phyloP scores from a whole-genome alignment of 108 stramenopile species.

The Seminavis robusta region DNA sequence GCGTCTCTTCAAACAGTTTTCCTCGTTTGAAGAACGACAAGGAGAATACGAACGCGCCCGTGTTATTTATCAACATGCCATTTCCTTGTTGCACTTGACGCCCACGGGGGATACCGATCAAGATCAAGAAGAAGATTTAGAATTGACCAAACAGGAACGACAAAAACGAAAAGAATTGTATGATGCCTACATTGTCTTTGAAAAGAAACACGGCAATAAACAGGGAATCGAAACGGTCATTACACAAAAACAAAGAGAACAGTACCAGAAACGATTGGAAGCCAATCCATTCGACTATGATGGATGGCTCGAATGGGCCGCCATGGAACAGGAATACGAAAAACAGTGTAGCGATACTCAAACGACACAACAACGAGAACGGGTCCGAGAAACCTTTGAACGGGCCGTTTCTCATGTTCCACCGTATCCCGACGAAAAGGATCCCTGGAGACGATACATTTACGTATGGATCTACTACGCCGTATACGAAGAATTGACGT shows the following conservation, averaged over 20 bases:
- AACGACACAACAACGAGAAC: too few species aligned
- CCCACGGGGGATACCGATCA: slow-evolving; percentile 28
- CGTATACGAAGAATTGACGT: slow-evolving; percentile 89
- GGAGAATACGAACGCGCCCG: slow-evolving; percentile 97
- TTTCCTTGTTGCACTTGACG: slow-evolving; percentile 75
- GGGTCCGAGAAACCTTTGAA: slow-evolving; percentile 92
- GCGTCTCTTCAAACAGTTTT: slow-evolving; percentile 79
- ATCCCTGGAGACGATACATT: slow-evolving; percentile 96
- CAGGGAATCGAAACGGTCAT: slow-evolving; percentile 90
- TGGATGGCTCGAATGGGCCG: slow-evolving; percentile 97
- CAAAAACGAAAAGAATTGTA: slow-evolving; percentile 89
- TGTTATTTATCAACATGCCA: slow-evolving; percentile 95
- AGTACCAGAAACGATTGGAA: slow-evolving; percentile 80
- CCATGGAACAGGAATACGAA: slow-evolving; percentile 75
- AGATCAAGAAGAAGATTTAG: slow-evolving; percentile 46
- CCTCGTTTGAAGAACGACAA: slow-evolving; percentile 91
- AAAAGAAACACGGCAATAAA: slow-evolving; percentile 95
- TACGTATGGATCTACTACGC: slow-evolving; percentile 98
- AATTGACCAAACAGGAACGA: slow-evolving; percentile 57
- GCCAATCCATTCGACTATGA: slow-evolving; percentile 92
- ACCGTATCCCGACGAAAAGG: slow-evolving; percentile 83
- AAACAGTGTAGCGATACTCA: slow-evolving; percentile 9
- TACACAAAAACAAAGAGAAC: slow-evolving; percentile 76
- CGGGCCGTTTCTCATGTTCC: slow-evolving; percentile 92
- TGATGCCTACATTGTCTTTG: slow-evolving; percentile 92